phyloP scores from a whole-genome alignment of 805 yeast species.

The Nakazawaea ishiwadae region DNA sequence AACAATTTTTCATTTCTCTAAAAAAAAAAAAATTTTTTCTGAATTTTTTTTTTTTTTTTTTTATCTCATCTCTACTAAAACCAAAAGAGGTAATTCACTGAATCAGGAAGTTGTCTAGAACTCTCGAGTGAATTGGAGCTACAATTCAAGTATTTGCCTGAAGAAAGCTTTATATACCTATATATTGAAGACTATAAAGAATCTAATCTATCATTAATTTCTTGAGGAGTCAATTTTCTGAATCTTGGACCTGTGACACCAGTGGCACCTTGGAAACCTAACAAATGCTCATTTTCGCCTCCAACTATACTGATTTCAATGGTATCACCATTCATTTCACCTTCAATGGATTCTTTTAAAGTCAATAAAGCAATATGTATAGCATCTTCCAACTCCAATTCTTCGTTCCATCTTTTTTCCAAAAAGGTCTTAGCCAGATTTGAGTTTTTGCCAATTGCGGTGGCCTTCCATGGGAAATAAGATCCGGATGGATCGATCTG shows the following conservation, averaged over 20 bases:
- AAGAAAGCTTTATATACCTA: not conserved
- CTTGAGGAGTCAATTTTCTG: slow-evolving; percentile 79
- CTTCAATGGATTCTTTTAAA: slow-evolving; percentile 93
- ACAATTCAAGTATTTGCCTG: too few relatives aligned
- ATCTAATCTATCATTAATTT: slow-evolving; percentile 92
- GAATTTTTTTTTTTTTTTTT: not conserved
- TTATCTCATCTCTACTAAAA: too few relatives aligned
- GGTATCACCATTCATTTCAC: slow-evolving; percentile 95
- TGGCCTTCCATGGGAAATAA: slow-evolving; percentile 98
- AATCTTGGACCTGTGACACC: slow-evolving; percentile 85
- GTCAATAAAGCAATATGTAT: slow-evolving; percentile 94
- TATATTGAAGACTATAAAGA: slow-evolving; percentile 52
- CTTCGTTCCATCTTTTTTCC: slow-evolving; percentile 98
- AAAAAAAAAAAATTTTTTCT: not conserved
- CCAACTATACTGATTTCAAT: slow-evolving; percentile 90
- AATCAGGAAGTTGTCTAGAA: too few relatives aligned
- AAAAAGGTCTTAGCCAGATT: slow-evolving; percentile 94
- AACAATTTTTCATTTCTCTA: too few relatives aligned
- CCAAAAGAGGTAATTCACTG: too few relatives aligned
- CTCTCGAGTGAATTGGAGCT: too few relatives aligned
- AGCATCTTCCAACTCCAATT: slow-evolving; percentile 95
- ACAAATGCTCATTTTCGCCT: slow-evolving; percentile 69
- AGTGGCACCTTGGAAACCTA: slow-evolving; percentile 82
- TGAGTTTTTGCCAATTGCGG: slow-evolving; percentile 96
- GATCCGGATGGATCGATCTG: slow-evolving; percentile 99